Base-by-base conservation (phyloP, 768 basidiomycete genomes). In the Calocybe indica region DNA sequence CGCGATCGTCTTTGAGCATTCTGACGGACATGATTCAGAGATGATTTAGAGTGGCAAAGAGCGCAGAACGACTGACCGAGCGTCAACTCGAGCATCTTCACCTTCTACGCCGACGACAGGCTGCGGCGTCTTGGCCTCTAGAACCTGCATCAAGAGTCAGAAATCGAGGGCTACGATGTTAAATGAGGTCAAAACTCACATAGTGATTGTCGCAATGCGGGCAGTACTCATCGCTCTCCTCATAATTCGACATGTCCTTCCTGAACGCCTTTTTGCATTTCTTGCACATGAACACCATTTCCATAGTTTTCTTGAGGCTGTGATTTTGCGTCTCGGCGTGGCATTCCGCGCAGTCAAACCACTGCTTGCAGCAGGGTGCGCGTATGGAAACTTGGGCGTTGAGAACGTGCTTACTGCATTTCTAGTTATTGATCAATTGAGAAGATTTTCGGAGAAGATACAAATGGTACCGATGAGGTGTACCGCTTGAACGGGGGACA, bases 161-260 rank as follows among this genome's bases (percentile, higher is more conserved):
- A 10, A 46, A 45, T 11, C 12, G 14, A n/a, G 7, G 7, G 14
- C 22, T 10, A 34, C 31, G 15, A 7, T 32, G n/a, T 8, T 8
- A 35, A 6, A 29, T 34, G 12, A 35, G 13, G 15, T 38, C 29
- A 11, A 22, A n/a, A 73, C 88, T 57, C 61, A 95, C 96, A 63
- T 94, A 99, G 62, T 94, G 94, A 62, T 98, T 98, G 67, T 97
- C 96, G 61, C 96, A 97, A 66, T 96, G 88, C 0, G 95, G 96
- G 62, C 96, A 98, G 62, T 85, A 98, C 66, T 99, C 96, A 62
- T 98, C 94, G 60, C 92, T 92, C 63, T 99, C 95, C 57, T 98
- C 95, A 59, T 91, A 98, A 6, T 65, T 67, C 0, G 74, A 53
- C 92, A 97, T 93, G 66, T 97, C 92, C 70, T 99, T 98, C 54